phyloP scores from a whole-genome alignment of 345 rosid species.

The Jatropha curcas region DNA sequence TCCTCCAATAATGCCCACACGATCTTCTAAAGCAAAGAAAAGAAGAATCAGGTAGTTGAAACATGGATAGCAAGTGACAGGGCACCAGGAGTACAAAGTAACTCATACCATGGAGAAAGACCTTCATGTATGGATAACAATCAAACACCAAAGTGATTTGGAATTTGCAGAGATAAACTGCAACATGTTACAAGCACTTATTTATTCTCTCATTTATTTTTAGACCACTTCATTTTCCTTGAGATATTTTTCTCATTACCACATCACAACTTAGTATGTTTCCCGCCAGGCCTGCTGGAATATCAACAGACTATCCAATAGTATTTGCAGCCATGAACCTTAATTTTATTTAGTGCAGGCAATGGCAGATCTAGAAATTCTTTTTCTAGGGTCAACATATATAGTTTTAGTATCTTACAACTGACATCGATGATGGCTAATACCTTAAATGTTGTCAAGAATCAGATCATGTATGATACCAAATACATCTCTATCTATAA shows the following conservation, averaged over 20 bases:
- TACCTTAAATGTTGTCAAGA: too few species aligned
- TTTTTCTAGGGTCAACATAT: too few species aligned
- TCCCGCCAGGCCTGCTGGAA: not conserved
- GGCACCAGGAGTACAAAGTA: not conserved
- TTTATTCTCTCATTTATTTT: not conserved
- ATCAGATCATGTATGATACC: too few species aligned
- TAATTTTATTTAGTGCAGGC: not conserved
- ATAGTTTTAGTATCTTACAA: too few species aligned
- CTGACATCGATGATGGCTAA: too few species aligned
- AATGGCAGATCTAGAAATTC: too few species aligned
- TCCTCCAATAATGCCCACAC: conserved; percentile 65
- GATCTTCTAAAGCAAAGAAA: conserved; percentile 56
- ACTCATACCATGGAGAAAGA: not conserved
- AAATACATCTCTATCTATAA: too few species aligned
- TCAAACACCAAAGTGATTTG: not conserved
- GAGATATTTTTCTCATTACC: not conserved
- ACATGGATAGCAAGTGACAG: not conserved
- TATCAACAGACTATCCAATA: not conserved
- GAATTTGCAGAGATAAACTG: not conserved
- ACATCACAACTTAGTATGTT: not conserved
- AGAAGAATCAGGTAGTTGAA: conserved; percentile 2
- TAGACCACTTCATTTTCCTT: not conserved
- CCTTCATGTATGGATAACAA: not conserved
- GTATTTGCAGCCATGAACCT: not conserved
- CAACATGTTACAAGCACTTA: not conserved